Evolutionary conservation across 179 eudicot species (phyloP).

Genomic region (Silene vulgaris): DNA sequence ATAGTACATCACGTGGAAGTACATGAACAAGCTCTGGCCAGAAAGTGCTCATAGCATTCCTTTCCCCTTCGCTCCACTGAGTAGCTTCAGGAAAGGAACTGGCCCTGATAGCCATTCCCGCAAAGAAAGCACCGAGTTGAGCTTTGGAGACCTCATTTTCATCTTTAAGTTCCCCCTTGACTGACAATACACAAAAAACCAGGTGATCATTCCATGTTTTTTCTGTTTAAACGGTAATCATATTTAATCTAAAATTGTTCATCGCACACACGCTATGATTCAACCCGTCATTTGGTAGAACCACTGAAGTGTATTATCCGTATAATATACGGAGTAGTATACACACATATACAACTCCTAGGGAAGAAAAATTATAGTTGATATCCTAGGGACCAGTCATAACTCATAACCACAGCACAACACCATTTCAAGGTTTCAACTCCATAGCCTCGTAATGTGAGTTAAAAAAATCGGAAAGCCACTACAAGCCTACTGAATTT

Average conservation of each 20-base stretch:
- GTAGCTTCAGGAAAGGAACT: slow-evolving; percentile 89
- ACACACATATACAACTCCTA: background rate
- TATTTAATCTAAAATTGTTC: background rate
- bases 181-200: slow-evolving; percentile 41
- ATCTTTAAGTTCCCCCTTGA: slow-evolving; percentile 77
- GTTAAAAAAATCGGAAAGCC: background rate
- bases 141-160: slow-evolving; percentile 73
- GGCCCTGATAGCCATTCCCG: slow-evolving; percentile 92
- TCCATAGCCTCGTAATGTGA: background rate
- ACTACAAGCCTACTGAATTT: background rate
- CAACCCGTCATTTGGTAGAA: background rate
- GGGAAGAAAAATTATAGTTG: background rate
- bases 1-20: slow-evolving; percentile 73
- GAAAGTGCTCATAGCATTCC: slow-evolving; percentile 64
- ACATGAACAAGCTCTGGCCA: slow-evolving; percentile 82
- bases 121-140: slow-evolving; percentile 97
- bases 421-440: background rate
- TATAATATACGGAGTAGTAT: no score
- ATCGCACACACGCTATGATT: background rate
- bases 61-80: slow-evolving; percentile 98
- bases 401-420: background rate
- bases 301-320: no score
- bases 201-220: background rate
- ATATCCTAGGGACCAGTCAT: background rate
- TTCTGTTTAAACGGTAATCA: background rate